phyloP scores from a whole-genome alignment of 148 eudicot genomes.

The Chenopodium berlandieri region DNA sequence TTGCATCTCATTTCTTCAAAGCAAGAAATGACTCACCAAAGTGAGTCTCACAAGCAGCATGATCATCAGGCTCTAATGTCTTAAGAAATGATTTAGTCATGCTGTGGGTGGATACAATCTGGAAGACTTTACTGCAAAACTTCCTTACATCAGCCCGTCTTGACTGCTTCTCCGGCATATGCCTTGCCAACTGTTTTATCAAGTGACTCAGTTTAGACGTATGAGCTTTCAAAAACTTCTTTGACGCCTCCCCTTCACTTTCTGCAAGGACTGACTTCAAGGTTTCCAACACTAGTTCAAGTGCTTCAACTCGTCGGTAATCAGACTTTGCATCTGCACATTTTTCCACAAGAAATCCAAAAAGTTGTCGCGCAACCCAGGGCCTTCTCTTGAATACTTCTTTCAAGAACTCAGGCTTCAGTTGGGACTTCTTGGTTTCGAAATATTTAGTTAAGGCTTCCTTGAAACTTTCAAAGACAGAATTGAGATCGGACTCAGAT shows the following conservation, averaged over 20 bases:
- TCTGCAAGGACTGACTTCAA: slow-evolving; percentile 45
- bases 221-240: slow-evolving; percentile 45
- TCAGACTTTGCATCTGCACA: slow-evolving; percentile 55
- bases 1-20: slow-evolving; percentile 46
- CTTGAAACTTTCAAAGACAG: slow-evolving; percentile 55
- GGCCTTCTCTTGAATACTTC: slow-evolving; percentile 79
- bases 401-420: slow-evolving; percentile 70
- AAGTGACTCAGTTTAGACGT: slow-evolving; percentile 48
- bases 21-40: slow-evolving; percentile 72
- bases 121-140: slow-evolving; percentile 61
- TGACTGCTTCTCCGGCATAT: slow-evolving; percentile 82
- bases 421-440: slow-evolving; percentile 68
- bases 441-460: slow-evolving; percentile 52
- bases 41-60: slow-evolving; percentile 63
- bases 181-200: slow-evolving; percentile 48
- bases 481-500: slow-evolving; percentile 50
- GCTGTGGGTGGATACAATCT: slow-evolving; percentile 42
- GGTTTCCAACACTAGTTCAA: slow-evolving; percentile 57
- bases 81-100: slow-evolving; percentile 56
- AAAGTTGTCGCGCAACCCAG: slow-evolving; percentile 70
- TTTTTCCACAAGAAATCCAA: slow-evolving; percentile 64
- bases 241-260: slow-evolving; percentile 29
- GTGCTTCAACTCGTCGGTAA: slow-evolving; percentile 76
- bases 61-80: slow-evolving; percentile 59
- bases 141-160: slow-evolving; percentile 76